Conservation (phyloP, 2,329 filamentous ascomycete species). For the Trichothecium sympodiale region DNA sequence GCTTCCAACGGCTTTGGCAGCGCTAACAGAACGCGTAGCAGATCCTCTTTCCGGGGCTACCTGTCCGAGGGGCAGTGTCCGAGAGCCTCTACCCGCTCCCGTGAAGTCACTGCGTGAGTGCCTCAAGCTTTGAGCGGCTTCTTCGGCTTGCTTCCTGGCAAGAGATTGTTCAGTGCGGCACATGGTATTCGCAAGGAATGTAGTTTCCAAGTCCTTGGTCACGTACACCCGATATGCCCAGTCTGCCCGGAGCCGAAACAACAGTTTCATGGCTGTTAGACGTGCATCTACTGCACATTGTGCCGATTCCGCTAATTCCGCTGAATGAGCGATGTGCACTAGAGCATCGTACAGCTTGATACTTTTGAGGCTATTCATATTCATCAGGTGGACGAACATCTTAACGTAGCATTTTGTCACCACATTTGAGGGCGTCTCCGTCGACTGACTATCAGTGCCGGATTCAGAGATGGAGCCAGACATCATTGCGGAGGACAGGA, state of each 20-base stretch:
- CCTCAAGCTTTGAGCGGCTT: slow-evolving; percentile 33
- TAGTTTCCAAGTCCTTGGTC: slow-evolving; percentile 57
- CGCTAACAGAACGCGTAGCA: slow-evolving; percentile 30
- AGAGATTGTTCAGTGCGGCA: slow-evolving; percentile 50
- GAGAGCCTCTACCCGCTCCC: slow-evolving; percentile 24
- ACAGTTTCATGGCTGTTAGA: slow-evolving; percentile 61
- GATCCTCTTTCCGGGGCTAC: slow-evolving; percentile 28
- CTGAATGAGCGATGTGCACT: slow-evolving; percentile 41
- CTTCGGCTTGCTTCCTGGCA: slow-evolving; percentile 38
- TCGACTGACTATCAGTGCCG: too few relatives aligned
- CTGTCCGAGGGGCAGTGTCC: slow-evolving; percentile 43
- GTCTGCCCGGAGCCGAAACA: slow-evolving; percentile 77
- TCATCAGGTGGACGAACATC: slow-evolving; percentile 67
- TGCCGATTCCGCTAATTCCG: too few relatives aligned
- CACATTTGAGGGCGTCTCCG: slow-evolving; percentile 54
- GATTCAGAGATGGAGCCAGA: not conserved
- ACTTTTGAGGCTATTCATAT: slow-evolving; percentile 53
- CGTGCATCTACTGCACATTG: slow-evolving; percentile 57
- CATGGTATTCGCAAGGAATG: slow-evolving; percentile 60
- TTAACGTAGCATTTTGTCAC: slow-evolving; percentile 60
- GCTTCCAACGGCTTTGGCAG: slow-evolving; percentile 20
- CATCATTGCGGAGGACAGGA: slow-evolving; percentile 19
- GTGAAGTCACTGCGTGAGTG: slow-evolving; percentile 32
- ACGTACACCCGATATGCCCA: slow-evolving; percentile 68
- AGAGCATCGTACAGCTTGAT: slow-evolving; percentile 51